Conservation (phyloP, 2,329 filamentous ascomycete genomes). For the Colletotrichum tofieldiae region DNA sequence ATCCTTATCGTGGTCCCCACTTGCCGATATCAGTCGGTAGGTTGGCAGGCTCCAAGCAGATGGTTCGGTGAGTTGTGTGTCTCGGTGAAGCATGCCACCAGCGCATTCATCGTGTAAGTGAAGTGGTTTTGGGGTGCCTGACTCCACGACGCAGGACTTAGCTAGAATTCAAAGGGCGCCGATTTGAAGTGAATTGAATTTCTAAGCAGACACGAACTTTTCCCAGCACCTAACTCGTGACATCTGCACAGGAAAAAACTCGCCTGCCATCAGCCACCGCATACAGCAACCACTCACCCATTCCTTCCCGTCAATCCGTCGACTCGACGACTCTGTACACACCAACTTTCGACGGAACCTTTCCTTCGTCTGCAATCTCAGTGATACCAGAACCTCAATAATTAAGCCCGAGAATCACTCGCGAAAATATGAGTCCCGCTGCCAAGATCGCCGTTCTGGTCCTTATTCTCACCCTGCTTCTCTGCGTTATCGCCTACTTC, state of each 20-base stretch:
- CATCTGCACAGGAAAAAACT: neutral
- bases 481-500: slow-evolving; percentile 51
- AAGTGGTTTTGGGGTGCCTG: neutral
- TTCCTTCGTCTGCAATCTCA: fast-evolving
- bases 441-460: slow-evolving; percentile 52
- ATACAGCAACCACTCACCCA: neutral
- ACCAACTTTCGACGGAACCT: neutral
- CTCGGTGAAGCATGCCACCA: neutral
- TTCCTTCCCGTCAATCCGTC: neutral
- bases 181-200: neutral
- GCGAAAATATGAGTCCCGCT: slow-evolving; percentile 49
- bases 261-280: neutral
- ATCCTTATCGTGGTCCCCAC: slow-evolving; percentile 10
- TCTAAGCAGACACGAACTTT: too few relatives aligned
- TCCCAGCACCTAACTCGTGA: too few relatives aligned
- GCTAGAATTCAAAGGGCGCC: too few relatives aligned
- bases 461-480: slow-evolving; percentile 50
- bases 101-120: neutral
- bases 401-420: neutral
- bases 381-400: neutral
- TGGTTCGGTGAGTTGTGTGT: neutral
- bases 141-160: neutral
- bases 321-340: neutral
- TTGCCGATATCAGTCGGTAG: slow-evolving; percentile 19
- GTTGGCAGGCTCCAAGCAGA: neutral